Base-by-base conservation (phyloP, 2,329 filamentous ascomycete species). In the Capronia americana region DNA sequence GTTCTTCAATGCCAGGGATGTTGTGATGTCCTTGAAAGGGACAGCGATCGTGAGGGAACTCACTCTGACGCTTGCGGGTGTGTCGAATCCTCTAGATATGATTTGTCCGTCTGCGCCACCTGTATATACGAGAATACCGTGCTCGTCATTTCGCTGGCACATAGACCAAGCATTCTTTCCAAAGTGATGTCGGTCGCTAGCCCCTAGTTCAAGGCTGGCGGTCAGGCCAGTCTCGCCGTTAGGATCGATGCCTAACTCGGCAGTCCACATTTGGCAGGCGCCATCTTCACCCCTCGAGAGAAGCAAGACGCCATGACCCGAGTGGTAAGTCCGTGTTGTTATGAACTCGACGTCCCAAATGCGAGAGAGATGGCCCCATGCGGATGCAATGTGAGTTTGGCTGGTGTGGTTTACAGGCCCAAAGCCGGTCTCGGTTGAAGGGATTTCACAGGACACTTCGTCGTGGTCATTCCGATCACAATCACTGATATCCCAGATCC, bases 151-250 rank as follows among this genome's bases (percentile, higher is more conserved):
- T 24, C 65, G 73, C 60, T 79, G 66, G 20, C 86, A 87, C 44
- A 88, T 83, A 0, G 93, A 89, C 93, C 94, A 98, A 6, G 98
- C 88, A 75, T 97, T 93, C 77, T 97, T 99, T 6, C 95, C 95
- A 38, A 82, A 84, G 75, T 98, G 93, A 66, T 88, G 86, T 2
- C 85, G 82, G 57, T 87, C 85, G 7, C 84, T 87, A 1, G 83
- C 80, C 1, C 83, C 74, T 58, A 90, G 72, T 24, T 28, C 72
- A 46, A 79, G 68, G 1, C 69, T 63, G 56, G 74, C 76, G 23
- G 61, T 38, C n/a, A 38, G 8, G 34, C 54, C 28, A 12, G 66
- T 50, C 41, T 57, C 11, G 70, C 61, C 1, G 41, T 56, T 4
- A 55, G 57, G 14, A 70, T 67, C 46, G 60, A 61, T 17, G 72